Evolutionary conservation across 2,329 filamentous ascomycete species (phyloP).

Genomic region (Magnaporthiopsis rhizophila): DNA sequence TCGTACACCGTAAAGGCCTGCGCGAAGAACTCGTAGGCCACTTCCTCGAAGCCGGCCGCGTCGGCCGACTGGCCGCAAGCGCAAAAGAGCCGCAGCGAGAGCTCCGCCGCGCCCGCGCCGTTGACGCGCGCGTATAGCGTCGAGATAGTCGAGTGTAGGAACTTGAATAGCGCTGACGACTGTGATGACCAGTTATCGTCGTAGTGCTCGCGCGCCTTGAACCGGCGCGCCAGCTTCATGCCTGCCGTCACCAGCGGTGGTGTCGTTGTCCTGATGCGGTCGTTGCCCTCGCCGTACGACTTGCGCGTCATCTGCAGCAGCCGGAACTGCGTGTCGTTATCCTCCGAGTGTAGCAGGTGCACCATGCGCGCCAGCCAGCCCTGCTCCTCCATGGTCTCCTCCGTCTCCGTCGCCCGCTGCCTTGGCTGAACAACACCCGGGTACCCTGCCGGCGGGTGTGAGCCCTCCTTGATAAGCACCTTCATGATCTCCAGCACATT

Average conservation of each 20-base stretch:
- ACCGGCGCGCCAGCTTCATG: conserved; percentile 79
- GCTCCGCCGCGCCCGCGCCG: conserved; percentile 68
- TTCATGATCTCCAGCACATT: conserved; percentile 82
- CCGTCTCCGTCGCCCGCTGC: conserved; percentile 69
- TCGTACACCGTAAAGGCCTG: conserved; percentile 98
- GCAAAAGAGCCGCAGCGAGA: conserved; percentile 83
- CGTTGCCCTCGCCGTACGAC: conserved; percentile 84
- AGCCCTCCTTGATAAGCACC: conserved; percentile 89
- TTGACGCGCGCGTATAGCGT: conserved; percentile 82
- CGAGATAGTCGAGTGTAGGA: conserved; percentile 83
- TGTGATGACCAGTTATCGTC: conserved; percentile 57
- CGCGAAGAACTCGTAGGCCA: conserved; percentile 95
- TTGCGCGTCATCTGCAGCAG: conserved; percentile 82
- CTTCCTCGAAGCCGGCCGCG: conserved; percentile 85
- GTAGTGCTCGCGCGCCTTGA: conserved; percentile 85
- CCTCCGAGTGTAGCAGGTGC: conserved; percentile 72
- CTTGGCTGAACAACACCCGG: conserved; percentile 68
- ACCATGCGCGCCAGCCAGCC: conserved; percentile 92
- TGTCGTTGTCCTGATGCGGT: conserved; percentile 91
- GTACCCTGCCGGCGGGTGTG: conserved; percentile 76
- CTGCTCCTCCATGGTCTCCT: conserved; percentile 97
- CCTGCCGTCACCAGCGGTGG: conserved; percentile 85
- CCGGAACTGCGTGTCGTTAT: conserved; percentile 92
- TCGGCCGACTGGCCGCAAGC: conserved; percentile 90
- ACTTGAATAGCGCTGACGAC: conserved; percentile 80